Evolutionary conservation across 495 filamentous ascomycete species (phyloP), one percentile per base, ranked within the genome.

Genomic region (Annulohypoxylon maeteangense): DNA sequence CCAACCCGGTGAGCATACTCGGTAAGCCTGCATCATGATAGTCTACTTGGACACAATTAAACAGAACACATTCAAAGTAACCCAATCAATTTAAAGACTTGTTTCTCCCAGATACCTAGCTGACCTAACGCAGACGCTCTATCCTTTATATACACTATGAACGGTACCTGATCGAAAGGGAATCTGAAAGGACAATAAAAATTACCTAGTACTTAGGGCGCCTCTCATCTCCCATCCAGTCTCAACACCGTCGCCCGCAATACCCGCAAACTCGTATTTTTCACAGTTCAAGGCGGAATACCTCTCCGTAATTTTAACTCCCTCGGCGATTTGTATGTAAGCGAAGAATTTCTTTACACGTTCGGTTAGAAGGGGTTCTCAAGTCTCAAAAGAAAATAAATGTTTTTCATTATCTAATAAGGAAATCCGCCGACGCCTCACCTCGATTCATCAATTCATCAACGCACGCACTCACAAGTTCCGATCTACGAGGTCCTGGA

Each of bases 401-500:
- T 22, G 4, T 31, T 7, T 31, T 27, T 51, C 16, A 3, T 55
- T 36, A 11, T 55, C 29, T 18, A 2, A 16, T 40, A 20, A 62
- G 18, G 16, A 48, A 58, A 57, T 14, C 40, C 45, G 16, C 45
- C 25, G 25, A 55, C 47, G 40, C 45, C 60, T 58, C 60, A 53
- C 34, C 53, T 57, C 57, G 10, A 48, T 3, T 32, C 8, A 5
- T n/a, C n/a, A 29, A 3, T 29, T n/a, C 8, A 32, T 20, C 62
- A 23, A 25, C 48, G 34, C 29, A 25, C 48, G 34, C 29, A 68
- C 65, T 71, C 76, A 75, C 68, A 72, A n/a, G 57, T 81, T 81
- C 68, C 48, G 73, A 12, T 61, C 38, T 2, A 85, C 78, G 0
- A 81, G 67, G 1, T 64, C 61, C 18, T 69, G 68, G 57, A 84